A percentile compares a stretch with the other conserved stretches of the same genome.
These are phyloP conservation scores for Flaveria bidentis DNA, from an alignment of 129 eudicot species.

Conservation along the genomic window DNA sequence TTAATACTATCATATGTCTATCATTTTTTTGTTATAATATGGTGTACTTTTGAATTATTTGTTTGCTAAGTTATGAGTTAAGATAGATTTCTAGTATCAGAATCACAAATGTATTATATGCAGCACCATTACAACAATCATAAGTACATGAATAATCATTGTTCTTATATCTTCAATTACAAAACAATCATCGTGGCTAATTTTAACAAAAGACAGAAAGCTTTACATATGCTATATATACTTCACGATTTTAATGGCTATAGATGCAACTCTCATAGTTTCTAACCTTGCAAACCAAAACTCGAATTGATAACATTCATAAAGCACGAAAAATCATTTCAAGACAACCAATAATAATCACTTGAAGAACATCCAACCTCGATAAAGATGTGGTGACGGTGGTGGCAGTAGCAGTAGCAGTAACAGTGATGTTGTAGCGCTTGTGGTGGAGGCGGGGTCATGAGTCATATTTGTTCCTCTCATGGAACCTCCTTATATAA, in stretches of 20 bases:
- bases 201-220: no score
- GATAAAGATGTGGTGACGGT: not conserved
- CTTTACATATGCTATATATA: no score
- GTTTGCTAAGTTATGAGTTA: no score
- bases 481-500: slow-evolving; percentile 37
- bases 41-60: no score
- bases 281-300: not conserved
- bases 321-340: not conserved
- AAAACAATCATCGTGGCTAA: no score
- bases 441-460: slow-evolving; percentile 20
- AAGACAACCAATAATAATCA: not conserved
- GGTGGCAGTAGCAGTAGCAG: not conserved
- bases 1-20: no score
- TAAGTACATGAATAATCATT: no score
- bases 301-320: not conserved
- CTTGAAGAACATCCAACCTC: not conserved
- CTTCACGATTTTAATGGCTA: not conserved
- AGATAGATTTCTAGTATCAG: no score
- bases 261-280: not conserved
- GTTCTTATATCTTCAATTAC: no score
- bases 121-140: no score
- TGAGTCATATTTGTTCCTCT: slow-evolving; percentile 27
- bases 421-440: not conserved
- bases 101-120: no score
- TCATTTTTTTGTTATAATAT: no score